These are phyloP conservation scores for Aspergillus sojae DNA, from an alignment of 2,329 filamentous ascomycete species.

Conservation along the genomic window DNA sequence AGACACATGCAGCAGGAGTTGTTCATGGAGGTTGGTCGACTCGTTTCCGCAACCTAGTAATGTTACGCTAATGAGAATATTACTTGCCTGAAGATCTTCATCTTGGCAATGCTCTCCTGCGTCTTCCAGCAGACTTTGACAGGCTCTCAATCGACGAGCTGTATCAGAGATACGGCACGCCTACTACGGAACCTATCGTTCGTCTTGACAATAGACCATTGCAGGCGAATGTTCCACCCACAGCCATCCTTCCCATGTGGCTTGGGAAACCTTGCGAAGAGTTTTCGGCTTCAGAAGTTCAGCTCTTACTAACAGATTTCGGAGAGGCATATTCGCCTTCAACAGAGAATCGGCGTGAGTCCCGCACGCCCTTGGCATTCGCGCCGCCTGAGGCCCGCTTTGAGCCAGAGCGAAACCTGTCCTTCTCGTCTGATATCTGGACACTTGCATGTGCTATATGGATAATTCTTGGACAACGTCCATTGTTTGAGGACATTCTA, in stretches of 20 bases:
- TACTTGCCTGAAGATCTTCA: conserved; percentile 3
- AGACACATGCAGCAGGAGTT: conserved; percentile 7
- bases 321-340: conserved; percentile 7
- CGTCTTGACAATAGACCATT: neutral
- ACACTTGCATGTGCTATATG: conserved; percentile 29
- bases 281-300: neutral
- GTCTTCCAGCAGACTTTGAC: neutral
- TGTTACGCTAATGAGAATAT: neutral
- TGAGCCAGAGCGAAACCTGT: conserved; percentile 27
- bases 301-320: conserved; percentile 6
- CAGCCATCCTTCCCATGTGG: neutral
- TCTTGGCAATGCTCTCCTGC: conserved; percentile 2
- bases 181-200: neutral
- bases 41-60: neutral
- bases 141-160: neutral
- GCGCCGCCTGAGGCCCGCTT: conserved; percentile 38
- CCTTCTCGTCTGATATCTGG: conserved; percentile 39
- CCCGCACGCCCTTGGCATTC: conserved; percentile 29
- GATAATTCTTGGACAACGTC: conserved; percentile 30
- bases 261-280: conserved; percentile 4
- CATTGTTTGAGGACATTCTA: conserved; percentile 20
- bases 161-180: neutral
- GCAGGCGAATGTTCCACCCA: neutral
- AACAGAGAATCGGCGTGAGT: conserved; percentile 12
- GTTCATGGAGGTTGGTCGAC: conserved; percentile 1